Evolutionary conservation across 371 early-diverging fungal genomes (phyloP), one percentile per base, ranked within the genome.

Genomic region (Zopfochytrium polystomum): DNA sequence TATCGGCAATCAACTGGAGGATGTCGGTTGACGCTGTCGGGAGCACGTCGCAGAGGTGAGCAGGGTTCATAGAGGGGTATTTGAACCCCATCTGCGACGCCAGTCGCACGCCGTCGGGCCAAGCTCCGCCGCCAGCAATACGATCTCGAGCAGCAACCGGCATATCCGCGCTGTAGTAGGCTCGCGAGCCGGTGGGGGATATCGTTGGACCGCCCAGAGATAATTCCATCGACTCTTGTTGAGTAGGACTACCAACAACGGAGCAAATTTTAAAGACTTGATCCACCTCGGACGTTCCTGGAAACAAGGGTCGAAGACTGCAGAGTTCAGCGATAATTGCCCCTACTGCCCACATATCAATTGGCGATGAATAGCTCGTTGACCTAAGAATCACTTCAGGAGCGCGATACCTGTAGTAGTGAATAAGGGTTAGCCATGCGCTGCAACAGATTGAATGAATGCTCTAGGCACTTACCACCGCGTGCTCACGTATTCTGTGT

Each of bases 331-430:
- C 91, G 13, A 91, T 75, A 25, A 98, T 96, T 2, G 90, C 80
- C 1, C 99, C 99, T 0, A 95, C 80, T 1, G 97, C 97, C 99
- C 99, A 99, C 22, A 99, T 79, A 73, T 99, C 99, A 27, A 99
- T 91, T 5, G 97, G 94, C 31, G 85, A 90, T 11, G 90, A 85
- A 64, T 99, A 99, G 31, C 74, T 73, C 1, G 88, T 83, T 7
- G 86, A 85, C 26, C 90, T 85, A 32, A 96, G 77, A 18, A 99
- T 70, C 2, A 99, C 87, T 77, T 99, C 99, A 27, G 99, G 99
- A 5, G 99, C 93, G 30, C 99, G 87, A 74, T 99, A 99, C 94
- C 94, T 89, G 70, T 29, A n/a, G n/a, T n/a, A n/a, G n/a, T n/a
- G n/a, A n/a, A n/a, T n/a, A n/a, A n/a, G n/a, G n/a, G n/a, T n/a